These are phyloP conservation scores for Pestalotiopsis sp. DNA, from an alignment of 2,329 filamentous ascomycete species.

Conservation along the genomic window DNA sequence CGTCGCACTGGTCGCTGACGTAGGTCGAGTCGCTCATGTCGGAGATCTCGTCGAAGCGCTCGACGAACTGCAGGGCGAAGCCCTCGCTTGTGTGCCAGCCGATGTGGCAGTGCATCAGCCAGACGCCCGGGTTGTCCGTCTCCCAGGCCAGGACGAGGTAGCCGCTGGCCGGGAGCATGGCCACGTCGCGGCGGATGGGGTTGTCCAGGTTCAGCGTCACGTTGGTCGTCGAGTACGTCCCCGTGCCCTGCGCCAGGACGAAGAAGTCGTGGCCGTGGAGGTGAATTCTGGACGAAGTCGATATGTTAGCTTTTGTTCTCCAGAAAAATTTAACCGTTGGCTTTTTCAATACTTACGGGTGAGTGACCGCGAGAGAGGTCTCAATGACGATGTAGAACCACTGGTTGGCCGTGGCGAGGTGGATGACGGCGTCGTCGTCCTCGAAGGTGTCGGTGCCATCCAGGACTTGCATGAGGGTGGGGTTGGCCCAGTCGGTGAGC, in stretches of 20 bases:
- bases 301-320: too few species aligned
- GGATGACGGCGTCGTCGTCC: conserved; percentile 31
- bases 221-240: conserved; percentile 29
- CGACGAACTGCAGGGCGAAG: conserved; percentile 56
- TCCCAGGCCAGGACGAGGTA: conserved; percentile 53
- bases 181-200: conserved; percentile 51
- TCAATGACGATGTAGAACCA: conserved; percentile 40
- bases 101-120: conserved; percentile 44
- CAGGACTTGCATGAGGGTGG: conserved; percentile 43
- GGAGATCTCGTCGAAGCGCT: conserved; percentile 32
- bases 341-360: not conserved
- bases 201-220: conserved; percentile 41
- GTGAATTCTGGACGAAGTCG: not conserved
- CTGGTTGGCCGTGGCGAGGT: conserved; percentile 26
- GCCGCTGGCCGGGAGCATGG: conserved; percentile 46
- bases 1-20: conserved; percentile 23
- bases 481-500: conserved; percentile 48
- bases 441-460: conserved; percentile 25
- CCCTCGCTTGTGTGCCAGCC: conserved; percentile 53
- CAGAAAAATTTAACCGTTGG: too few species aligned
- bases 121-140: conserved; percentile 55
- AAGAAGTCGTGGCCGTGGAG: conserved; percentile 47
- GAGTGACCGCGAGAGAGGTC: conserved; percentile 19
- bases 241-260: conserved; percentile 35
- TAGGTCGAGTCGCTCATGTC: conserved; percentile 20